Base-by-base conservation (phyloP, 148 eudicot genomes). In the Selenicereus undatus region DNA sequence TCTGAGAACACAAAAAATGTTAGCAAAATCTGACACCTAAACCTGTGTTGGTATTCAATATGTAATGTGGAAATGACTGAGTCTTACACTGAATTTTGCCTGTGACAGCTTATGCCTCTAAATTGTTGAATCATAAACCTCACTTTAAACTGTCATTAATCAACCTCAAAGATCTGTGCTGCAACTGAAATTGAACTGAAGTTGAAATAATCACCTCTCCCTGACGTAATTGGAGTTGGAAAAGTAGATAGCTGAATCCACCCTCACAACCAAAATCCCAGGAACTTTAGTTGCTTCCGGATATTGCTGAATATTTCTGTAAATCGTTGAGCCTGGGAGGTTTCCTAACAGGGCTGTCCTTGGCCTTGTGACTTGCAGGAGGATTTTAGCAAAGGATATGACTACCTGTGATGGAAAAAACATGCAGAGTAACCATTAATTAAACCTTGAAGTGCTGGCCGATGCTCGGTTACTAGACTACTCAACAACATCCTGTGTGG, bases 341-440 rank as follows among this genome's bases (percentile, higher is more conserved):
- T 88, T 93, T 27, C 98, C 98, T 10, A 93, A 84, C 50, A 91
- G 74, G 12, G 92, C 90, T 0, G 94, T 93, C 71, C 97, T 83
- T 65, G 98, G 98, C 78, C 98, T 89, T 0, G 98, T 93, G 35
- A 93, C 93, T 88, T 92, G 97, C 30, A 95, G 78, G 22, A 95
- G 91, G 75, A 95, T 85, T 82, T 93, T 95, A 11, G 97, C 95
- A 69, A 95, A 88, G 11, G 98, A 95, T 76, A 95, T 89, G 4
- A 89, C 83, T 8, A 93, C 98, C 98, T 94, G 81, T 83, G 43
- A 86, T 20, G 26, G 16, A 8, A 18, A 29, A 36, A 71, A 8
- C 73, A 72, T 51, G 50, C 39, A 64, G 12, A 36, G 56, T 18
- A 45, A 82, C 10, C 27, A n/a, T 5, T 42, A 78, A 39, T 78